Conservation (phyloP, 2,329 filamentous ascomycete species). For the Rhynchosporium agropyri region DNA sequence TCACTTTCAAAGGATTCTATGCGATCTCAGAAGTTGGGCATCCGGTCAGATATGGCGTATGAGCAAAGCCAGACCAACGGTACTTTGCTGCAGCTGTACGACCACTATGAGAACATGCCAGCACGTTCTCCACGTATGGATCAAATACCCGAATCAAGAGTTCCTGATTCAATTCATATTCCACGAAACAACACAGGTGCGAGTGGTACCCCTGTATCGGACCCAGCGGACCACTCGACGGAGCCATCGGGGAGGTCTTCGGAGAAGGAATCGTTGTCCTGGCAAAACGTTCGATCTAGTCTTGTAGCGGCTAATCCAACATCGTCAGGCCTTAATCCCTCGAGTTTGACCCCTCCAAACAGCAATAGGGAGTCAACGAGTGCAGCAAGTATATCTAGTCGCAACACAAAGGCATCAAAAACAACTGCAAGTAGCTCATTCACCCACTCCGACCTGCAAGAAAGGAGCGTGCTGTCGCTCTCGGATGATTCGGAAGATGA, state of each 20-base stretch:
- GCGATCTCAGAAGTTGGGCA: constrained; percentile 34
- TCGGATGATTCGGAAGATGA: constrained; percentile 41
- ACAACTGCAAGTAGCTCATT: constrained; percentile 37
- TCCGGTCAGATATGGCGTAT: constrained; percentile 31
- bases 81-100: constrained; percentile 32
- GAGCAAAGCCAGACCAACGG: constrained; percentile 27
- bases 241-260: constrained; percentile 11
- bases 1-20: constrained; percentile 38
- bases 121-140: constrained; percentile 31
- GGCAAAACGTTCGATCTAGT: constrained; percentile 38
- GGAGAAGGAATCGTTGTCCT: constrained; percentile 33
- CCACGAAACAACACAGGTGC: constrained; percentile 1
- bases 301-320: constrained; percentile 21
- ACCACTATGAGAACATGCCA: constrained; percentile 38
- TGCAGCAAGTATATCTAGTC: constrained; percentile 40
- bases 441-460: constrained; percentile 38
- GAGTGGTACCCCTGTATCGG: neutral
- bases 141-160: constrained; percentile 36
- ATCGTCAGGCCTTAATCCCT: neutral
- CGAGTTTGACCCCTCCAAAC: constrained; percentile 15
- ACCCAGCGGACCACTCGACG: neutral
- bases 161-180: constrained; percentile 20
- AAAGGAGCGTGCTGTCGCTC: constrained; percentile 41
- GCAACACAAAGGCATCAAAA: constrained; percentile 40
- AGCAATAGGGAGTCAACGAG: constrained; percentile 36